These are phyloP conservation scores for Chlorella sp. DNA, from an alignment of 139 green algal species.

Conservation along the genomic window DNA sequence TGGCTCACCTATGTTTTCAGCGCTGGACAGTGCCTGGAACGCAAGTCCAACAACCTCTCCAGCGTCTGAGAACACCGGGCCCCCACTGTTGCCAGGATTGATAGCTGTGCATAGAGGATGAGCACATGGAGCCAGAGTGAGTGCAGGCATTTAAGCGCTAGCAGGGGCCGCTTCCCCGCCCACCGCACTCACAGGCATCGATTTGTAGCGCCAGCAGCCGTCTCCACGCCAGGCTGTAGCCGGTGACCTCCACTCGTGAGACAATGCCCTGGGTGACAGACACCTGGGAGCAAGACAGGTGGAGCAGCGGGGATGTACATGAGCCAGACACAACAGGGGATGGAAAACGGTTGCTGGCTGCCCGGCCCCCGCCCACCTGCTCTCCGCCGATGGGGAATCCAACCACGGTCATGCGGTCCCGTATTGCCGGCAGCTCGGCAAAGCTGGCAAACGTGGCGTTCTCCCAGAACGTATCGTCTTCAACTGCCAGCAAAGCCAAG, in stretches of 20 bases:
- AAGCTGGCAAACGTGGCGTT: slow-evolving; percentile 73
- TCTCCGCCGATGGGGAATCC: slow-evolving; percentile 89
- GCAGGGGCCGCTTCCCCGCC: background rate
- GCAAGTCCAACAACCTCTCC: slow-evolving; percentile 92
- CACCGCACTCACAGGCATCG: background rate
- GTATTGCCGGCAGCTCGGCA: slow-evolving; percentile 74
- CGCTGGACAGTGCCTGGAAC: slow-evolving; percentile 86
- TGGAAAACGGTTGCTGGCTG: too few relatives aligned
- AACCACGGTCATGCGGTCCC: slow-evolving; percentile 91
- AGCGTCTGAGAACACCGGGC: slow-evolving; percentile 84
- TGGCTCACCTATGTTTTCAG: slow-evolving; percentile 65
- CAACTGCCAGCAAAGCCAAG: slow-evolving; percentile 75
- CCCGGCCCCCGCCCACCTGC: slow-evolving; percentile 78
- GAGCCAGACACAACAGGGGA: too few relatives aligned
- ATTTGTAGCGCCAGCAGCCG: slow-evolving; percentile 91
- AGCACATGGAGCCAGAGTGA: background rate
- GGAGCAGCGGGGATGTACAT: too few relatives aligned
- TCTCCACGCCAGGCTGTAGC: slow-evolving; percentile 86
- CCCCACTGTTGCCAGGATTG: slow-evolving; percentile 75
- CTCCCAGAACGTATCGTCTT: slow-evolving; percentile 87
- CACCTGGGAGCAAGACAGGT: background rate
- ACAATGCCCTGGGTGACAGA: slow-evolving; percentile 78
- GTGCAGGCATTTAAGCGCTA: slow-evolving; percentile 36
- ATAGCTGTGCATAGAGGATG: slow-evolving; percentile 62
- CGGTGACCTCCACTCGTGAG: slow-evolving; percentile 90